Percentiles rank a stretch among this genome's conserved stretches.
phyloP scores from a whole-genome alignment of 2,329 filamentous ascomycete genomes.

The Sporothrix sp. region DNA sequence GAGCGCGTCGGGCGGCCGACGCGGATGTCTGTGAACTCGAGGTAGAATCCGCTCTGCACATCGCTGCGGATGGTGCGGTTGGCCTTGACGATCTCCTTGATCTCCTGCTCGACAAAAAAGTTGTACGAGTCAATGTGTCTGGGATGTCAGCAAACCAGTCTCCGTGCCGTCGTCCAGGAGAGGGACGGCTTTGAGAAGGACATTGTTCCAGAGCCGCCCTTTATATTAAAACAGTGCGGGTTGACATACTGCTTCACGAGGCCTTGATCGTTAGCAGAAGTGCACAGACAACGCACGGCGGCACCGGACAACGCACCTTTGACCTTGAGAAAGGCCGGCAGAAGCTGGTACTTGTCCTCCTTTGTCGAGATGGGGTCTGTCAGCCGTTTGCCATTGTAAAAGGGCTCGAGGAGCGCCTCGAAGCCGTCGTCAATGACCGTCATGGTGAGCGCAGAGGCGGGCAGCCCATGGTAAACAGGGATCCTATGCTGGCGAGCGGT shows the following conservation, averaged over 20 bases:
- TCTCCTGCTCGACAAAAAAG: constrained; percentile 91
- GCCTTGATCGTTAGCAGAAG: constrained; percentile 30
- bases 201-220: too few relatives aligned
- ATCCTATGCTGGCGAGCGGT: neutral
- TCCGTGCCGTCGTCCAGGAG: too few relatives aligned
- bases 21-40: constrained; percentile 87
- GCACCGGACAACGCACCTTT: constrained; percentile 49
- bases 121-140: constrained; percentile 96
- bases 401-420: constrained; percentile 56
- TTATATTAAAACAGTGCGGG: too few relatives aligned
- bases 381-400: constrained; percentile 58
- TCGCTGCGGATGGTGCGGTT: constrained; percentile 86
- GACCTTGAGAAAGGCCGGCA: constrained; percentile 96
- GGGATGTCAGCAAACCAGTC: constrained; percentile 3
- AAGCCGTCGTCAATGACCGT: constrained; percentile 51
- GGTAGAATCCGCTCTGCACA: constrained; percentile 84
- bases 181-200: too few relatives aligned
- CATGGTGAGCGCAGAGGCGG: constrained; percentile 28
- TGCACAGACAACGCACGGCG: constrained; percentile 10
- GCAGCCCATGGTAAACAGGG: constrained; percentile 7
- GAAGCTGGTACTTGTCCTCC: constrained; percentile 90
- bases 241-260: constrained; percentile 79
- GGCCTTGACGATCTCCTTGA: constrained; percentile 92
- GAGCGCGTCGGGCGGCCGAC: constrained; percentile 72
- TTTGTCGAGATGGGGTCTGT: constrained; percentile 55